Percentiles rank a stretch among this genome's conserved stretches.
Conservation (phyloP, 306 rosid species). For the Crotalaria pallida region DNA sequence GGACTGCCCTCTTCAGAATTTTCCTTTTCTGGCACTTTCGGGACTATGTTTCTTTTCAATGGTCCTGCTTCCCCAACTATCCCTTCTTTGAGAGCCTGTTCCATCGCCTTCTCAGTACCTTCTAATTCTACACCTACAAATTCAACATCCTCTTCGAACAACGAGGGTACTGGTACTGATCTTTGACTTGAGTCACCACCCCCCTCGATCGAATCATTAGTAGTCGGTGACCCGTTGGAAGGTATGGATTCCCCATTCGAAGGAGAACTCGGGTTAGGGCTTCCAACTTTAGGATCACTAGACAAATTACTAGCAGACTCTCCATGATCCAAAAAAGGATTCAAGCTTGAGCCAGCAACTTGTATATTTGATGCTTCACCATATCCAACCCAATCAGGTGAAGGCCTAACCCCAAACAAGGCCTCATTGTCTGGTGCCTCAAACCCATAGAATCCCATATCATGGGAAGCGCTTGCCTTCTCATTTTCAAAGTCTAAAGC, state of each 20-base stretch:
- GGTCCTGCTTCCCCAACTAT: conserved; percentile 97
- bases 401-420: conserved; percentile 66
- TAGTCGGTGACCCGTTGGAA: conserved; percentile 60
- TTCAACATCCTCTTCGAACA: conserved; percentile 93
- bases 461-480: conserved; percentile 50
- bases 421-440: conserved; percentile 68
- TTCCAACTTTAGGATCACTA: conserved; percentile 33
- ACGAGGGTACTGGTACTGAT: conserved; percentile 53
- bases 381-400: conserved; percentile 97
- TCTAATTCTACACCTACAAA: conserved; percentile 89
- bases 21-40: conserved; percentile 62
- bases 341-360: conserved; percentile 61
- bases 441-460: conserved; percentile 75
- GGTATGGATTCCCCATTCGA: conserved; percentile 45
- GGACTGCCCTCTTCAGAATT: conserved; percentile 60
- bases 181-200: conserved; percentile 37
- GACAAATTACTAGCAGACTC: conserved; percentile 32
- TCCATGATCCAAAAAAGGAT: conserved; percentile 71
- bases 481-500: conserved; percentile 36
- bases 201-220: conserved; percentile 36
- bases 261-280: conserved; percentile 31
- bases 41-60: conserved; percentile 53
- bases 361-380: conserved; percentile 65
- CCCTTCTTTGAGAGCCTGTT: conserved; percentile 87
- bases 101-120: conserved; percentile 94